Evolutionary conservation across 352 stramenopile genomes (phyloP).

Genomic region (Phytophthora capsici): DNA sequence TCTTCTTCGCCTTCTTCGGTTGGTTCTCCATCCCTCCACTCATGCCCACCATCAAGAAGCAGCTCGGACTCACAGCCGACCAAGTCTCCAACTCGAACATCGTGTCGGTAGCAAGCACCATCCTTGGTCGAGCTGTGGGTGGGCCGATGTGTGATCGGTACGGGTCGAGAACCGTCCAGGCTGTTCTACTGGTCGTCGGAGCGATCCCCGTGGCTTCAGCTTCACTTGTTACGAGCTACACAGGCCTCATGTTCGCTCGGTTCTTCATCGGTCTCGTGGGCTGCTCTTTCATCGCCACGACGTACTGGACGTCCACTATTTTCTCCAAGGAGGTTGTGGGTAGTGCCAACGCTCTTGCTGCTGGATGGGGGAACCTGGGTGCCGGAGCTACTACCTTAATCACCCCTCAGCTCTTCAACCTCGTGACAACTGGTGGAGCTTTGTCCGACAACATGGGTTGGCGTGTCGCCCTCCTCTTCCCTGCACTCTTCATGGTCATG

Average conservation of each 20-base stretch:
- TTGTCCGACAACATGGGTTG: slow-evolving; percentile 85
- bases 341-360: slow-evolving; percentile 92
- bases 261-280: slow-evolving; percentile 96
- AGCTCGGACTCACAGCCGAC: slow-evolving; percentile 82
- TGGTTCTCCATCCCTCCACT: slow-evolving; percentile 96
- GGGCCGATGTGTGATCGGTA: slow-evolving; percentile 94
- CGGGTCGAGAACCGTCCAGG: slow-evolving; percentile 86
- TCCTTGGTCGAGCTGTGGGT: slow-evolving; percentile 89
- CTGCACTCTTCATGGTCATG: slow-evolving; percentile 83
- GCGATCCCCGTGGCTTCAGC: slow-evolving; percentile 88
- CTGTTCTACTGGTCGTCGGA: slow-evolving; percentile 72
- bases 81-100: slow-evolving; percentile 94
- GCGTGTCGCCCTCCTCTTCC: slow-evolving; percentile 91
- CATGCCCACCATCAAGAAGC: slow-evolving; percentile 90
- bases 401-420: slow-evolving; percentile 88
- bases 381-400: slow-evolving; percentile 89
- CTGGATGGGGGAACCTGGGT: slow-evolving; percentile 95
- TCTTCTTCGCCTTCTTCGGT: slow-evolving; percentile 96
- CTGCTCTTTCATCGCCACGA: slow-evolving; percentile 92
- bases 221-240: slow-evolving; percentile 83
- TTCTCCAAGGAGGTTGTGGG: slow-evolving; percentile 94
- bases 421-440: slow-evolving; percentile 67
- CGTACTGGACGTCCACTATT: slow-evolving; percentile 94
- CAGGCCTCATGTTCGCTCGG: slow-evolving; percentile 80
- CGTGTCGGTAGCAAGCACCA: slow-evolving; percentile 86